phyloP scores from a whole-genome alignment of 176 grass and related monocot genomes.

The Areca catechu region DNA sequence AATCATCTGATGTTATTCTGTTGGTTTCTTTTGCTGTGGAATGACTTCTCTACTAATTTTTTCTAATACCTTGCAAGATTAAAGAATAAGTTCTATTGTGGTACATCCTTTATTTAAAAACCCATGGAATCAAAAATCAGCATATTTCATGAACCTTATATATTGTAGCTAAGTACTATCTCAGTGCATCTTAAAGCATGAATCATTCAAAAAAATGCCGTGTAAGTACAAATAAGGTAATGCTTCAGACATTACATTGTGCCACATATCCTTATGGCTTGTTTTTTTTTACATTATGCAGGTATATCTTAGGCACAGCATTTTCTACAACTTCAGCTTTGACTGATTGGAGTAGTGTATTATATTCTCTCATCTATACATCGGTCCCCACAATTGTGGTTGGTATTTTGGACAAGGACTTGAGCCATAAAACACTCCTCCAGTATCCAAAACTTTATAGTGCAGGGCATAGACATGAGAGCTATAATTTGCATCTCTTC shows the following conservation, averaged over 20 bases:
- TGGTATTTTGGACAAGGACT: constrained; percentile 93
- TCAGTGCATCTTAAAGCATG: too few relatives aligned
- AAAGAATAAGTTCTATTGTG: too few relatives aligned
- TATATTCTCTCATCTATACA: constrained; percentile 98
- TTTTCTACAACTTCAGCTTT: constrained; percentile 89
- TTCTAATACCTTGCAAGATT: too few relatives aligned
- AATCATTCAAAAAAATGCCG: too few relatives aligned
- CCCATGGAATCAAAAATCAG: too few relatives aligned
- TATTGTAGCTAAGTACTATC: too few relatives aligned
- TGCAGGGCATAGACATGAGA: constrained; percentile 84
- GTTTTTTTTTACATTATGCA: constrained; percentile 20
- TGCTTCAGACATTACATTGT: not conserved
- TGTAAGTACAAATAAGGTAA: too few relatives aligned
- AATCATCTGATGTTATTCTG: too few relatives aligned
- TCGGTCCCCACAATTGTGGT: constrained; percentile 87
- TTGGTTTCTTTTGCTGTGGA: too few relatives aligned
- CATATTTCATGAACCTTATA: too few relatives aligned
- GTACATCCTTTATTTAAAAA: too few relatives aligned
- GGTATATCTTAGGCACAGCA: constrained; percentile 89
- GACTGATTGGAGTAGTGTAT: constrained; percentile 99
- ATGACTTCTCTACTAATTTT: too few relatives aligned
- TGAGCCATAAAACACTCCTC: constrained; percentile 92
- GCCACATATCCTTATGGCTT: not conserved
- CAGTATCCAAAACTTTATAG: constrained; percentile 90
- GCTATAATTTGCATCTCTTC: constrained; percentile 90